phyloP scores from a whole-genome alignment of 1,284 basidiomycete species.

The Sutorius eximius region DNA sequence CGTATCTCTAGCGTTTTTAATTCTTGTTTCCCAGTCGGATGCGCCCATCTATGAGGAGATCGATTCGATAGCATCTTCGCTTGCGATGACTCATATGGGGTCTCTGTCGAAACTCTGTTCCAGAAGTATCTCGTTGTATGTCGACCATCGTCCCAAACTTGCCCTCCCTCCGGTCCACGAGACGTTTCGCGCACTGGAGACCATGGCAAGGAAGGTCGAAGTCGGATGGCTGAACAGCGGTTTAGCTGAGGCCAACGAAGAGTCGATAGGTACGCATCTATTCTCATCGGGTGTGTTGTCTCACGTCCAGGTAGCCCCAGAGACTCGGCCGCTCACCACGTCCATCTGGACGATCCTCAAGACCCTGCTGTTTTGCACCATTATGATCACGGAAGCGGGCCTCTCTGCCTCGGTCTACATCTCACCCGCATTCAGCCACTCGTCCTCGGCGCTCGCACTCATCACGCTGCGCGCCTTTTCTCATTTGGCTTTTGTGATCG shows the following conservation, averaged over 20 bases:
- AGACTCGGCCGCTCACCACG: constrained; percentile 45
- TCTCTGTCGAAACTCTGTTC: constrained; percentile 54
- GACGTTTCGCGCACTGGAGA: constrained; percentile 42
- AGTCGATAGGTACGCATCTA: constrained; percentile 39
- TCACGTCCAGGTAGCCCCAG: constrained; percentile 34
- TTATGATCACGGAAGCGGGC: constrained; percentile 67
- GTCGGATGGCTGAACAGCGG: constrained; percentile 51
- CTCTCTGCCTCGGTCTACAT: constrained; percentile 56
- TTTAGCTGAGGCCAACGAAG: constrained; percentile 38
- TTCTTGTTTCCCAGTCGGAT: constrained; percentile 9
- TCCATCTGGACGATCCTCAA: constrained; percentile 66
- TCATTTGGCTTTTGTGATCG: constrained; percentile 68
- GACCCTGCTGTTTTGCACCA: constrained; percentile 63
- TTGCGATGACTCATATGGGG: constrained; percentile 49
- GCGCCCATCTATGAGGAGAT: constrained; percentile 39
- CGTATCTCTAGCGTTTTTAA: neutral
- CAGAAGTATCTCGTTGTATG: constrained; percentile 45
- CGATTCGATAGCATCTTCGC: constrained; percentile 41
- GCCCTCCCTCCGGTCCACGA: constrained; percentile 47
- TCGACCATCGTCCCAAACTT: constrained; percentile 46
- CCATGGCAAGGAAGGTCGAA: constrained; percentile 46
- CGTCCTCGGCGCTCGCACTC: constrained; percentile 49
- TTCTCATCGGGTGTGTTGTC: neutral
- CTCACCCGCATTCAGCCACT: constrained; percentile 31
- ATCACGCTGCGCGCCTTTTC: constrained; percentile 53